Base-by-base conservation (phyloP, 192 early-diverging fungal species). In the Coemansia sp. region DNA sequence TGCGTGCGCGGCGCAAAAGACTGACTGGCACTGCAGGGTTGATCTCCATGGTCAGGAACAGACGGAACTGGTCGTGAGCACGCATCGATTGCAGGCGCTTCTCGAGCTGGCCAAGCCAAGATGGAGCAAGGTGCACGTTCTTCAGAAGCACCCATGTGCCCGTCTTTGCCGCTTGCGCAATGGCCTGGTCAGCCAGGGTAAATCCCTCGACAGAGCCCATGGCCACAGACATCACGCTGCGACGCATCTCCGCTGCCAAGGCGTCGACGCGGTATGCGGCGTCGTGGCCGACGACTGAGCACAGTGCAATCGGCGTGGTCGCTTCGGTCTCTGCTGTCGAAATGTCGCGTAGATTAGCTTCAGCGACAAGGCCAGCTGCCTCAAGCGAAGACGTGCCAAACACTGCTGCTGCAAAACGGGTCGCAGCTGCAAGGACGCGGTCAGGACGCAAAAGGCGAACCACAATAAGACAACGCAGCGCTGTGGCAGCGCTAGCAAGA, bases 21-120 rank as follows among this genome's bases (percentile, higher is more conserved):
- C 95, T 98, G 34, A 91, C 89, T 2, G 98, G 95, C 37, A 99
- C 95, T 35, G 90, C 92, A n/a, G 96, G 94, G 75, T 96, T 94
- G 45, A 94, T 96, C 82, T 99, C 98, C 89, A 93, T 96, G 2
- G 98, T 99, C 70, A 99, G 82, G 85, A 99, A 99, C 56, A 99
- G 83, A 45, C 96, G 88, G 90, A 99, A 99, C 48, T 85, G 86
- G 17, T 74, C 83, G 76, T 95, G 86, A 2, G 96, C 85, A 67
- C 95, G 95, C 75, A 96, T 71, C 38, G 88, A 86, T 67, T 96
- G 93, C 66, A 98, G 81, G 67, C 90, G 87, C 88, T 99, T 99
- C 85, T 99, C 97, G 5, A 99, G 88, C 74, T 94, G 92, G 51
- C 89, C 87, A 5, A 99, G 87, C 98, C 98, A 99, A 4, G 87